phyloP scores from a whole-genome alignment of 768 basidiomycete species.

The Termitomyces sp. region DNA sequence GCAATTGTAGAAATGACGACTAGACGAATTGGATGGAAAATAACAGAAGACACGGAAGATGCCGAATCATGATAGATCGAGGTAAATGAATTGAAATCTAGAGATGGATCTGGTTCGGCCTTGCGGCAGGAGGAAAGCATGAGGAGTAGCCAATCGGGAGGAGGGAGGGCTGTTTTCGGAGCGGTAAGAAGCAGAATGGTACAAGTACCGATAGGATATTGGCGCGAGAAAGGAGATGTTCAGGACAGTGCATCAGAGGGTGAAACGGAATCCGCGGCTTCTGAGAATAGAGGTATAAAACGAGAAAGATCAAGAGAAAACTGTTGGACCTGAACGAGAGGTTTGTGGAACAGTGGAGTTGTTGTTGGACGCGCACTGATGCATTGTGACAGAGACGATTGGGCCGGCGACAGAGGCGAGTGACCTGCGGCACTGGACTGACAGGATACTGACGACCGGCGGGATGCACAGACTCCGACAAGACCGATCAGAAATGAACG shows the following conservation, averaged over 20 bases:
- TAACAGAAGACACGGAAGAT: constrained; percentile 11
- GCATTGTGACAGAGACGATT: background rate
- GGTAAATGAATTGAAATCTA: constrained; percentile 13
- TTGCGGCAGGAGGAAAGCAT: constrained; percentile 38
- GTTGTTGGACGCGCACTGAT: background rate
- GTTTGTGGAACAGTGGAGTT: background rate
- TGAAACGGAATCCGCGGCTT: constrained; percentile 16
- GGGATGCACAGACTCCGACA: constrained; percentile 41
- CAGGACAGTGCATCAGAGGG: background rate
- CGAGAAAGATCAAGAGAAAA: background rate
- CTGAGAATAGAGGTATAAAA: constrained; percentile 12
- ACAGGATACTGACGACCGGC: constrained; percentile 12
- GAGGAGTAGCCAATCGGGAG: constrained; percentile 48
- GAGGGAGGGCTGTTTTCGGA: constrained; percentile 34
- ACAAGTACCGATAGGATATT: constrained; percentile 35
- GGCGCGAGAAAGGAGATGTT: constrained; percentile 16
- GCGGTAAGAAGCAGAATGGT: constrained; percentile 35
- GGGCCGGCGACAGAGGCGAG: background rate
- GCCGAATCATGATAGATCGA: constrained; percentile 17
- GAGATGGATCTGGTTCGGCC: constrained; percentile 41
- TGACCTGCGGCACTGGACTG: background rate
- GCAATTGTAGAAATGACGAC: background rate
- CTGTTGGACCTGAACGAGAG: background rate
- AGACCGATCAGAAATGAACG: constrained; percentile 49
- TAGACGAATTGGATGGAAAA: constrained; percentile 4